A percentile compares a stretch with the other conserved stretches of the same genome.
These are phyloP conservation scores for Phytopythium kandeliae DNA, from an alignment of 352 stramenopile species.

Conservation along the genomic window DNA sequence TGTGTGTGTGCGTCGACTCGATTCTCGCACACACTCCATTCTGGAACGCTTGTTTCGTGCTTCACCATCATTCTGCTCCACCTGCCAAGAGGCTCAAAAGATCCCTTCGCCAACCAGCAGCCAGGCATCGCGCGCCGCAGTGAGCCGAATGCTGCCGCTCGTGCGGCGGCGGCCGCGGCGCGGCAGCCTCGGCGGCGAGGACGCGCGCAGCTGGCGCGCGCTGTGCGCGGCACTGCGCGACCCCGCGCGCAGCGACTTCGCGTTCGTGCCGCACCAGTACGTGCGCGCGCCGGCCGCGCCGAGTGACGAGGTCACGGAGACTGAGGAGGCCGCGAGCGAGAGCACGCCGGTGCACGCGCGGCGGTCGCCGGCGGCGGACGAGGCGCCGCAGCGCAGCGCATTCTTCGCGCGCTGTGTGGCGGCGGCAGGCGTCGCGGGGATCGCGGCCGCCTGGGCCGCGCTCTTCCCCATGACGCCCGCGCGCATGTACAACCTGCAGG, in stretches of 20 bases:
- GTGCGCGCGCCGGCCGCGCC: slow-evolving; percentile 41
- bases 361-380: slow-evolving; percentile 4
- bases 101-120: no score
- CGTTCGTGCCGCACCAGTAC: slow-evolving; percentile 80
- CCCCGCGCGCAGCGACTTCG: slow-evolving; percentile 69
- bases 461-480: slow-evolving; percentile 68
- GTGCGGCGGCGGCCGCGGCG: neutral
- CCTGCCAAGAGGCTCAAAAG: neutral
- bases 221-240: slow-evolving; percentile 61
- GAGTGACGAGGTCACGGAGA: slow-evolving; percentile 16
- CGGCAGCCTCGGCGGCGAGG: neutral
- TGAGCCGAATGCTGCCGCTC: slow-evolving; percentile 1
- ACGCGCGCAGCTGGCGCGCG: slow-evolving; percentile 39
- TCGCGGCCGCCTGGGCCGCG: slow-evolving; percentile 47
- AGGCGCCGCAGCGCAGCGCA: slow-evolving; percentile 26
- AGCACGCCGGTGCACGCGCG: slow-evolving; percentile 64
- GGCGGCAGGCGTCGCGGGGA: slow-evolving; percentile 33
- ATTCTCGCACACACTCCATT: no score
- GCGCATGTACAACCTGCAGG: slow-evolving; percentile 81
- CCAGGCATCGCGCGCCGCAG: no score
- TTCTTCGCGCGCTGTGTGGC: slow-evolving; percentile 63
- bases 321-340: slow-evolving; percentile 31
- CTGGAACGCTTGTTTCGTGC: no score
- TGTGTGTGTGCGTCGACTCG: no score
- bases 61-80: no score